A percentile compares a stretch with the other conserved stretches of the same genome.
Evolutionary conservation across 179 eudicot species (phyloP).

Genomic region (Drosera spatulata): DNA sequence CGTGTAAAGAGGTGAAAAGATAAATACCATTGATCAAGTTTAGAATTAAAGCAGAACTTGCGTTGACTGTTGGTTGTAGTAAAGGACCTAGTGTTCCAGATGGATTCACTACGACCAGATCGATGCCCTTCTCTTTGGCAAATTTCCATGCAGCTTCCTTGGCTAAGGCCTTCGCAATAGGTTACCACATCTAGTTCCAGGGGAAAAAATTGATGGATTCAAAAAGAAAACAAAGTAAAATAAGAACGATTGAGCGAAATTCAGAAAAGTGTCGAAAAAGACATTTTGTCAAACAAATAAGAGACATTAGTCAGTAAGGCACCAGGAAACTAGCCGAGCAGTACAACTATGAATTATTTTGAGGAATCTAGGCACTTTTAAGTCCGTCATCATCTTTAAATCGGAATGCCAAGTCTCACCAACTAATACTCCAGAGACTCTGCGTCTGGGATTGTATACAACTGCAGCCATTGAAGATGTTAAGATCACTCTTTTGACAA

Average conservation of each 20-base stretch:
- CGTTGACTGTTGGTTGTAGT: constrained; percentile 28
- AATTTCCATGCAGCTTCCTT: too few relatives aligned
- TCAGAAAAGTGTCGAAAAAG: too few relatives aligned
- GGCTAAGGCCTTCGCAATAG: too few relatives aligned
- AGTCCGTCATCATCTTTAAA: constrained; percentile 7
- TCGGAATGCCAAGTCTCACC: constrained; percentile 24
- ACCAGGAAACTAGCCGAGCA: too few relatives aligned
- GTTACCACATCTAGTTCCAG: too few relatives aligned
- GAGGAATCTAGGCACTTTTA: constrained; percentile 1
- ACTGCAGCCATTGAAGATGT: constrained; percentile 25
- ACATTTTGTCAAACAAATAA: too few relatives aligned
- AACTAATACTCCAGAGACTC: constrained; percentile 30
- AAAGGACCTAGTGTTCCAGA: constrained; percentile 30
- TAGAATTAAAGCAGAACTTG: constrained; percentile 16
- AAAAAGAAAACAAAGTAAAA: too few relatives aligned
- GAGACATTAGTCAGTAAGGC: too few relatives aligned
- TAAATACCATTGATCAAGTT: constrained; percentile 19
- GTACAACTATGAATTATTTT: not conserved
- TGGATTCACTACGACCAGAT: constrained; percentile 31
- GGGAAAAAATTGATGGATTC: too few relatives aligned
- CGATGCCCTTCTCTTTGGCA: too few relatives aligned
- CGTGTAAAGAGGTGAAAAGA: not conserved
- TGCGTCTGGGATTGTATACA: constrained; percentile 12
- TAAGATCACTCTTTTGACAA: constrained; percentile 18
- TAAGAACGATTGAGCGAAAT: too few relatives aligned